Conservation (phyloP, 2,329 filamentous ascomycete species). For the Paecilomyces fulvus region DNA sequence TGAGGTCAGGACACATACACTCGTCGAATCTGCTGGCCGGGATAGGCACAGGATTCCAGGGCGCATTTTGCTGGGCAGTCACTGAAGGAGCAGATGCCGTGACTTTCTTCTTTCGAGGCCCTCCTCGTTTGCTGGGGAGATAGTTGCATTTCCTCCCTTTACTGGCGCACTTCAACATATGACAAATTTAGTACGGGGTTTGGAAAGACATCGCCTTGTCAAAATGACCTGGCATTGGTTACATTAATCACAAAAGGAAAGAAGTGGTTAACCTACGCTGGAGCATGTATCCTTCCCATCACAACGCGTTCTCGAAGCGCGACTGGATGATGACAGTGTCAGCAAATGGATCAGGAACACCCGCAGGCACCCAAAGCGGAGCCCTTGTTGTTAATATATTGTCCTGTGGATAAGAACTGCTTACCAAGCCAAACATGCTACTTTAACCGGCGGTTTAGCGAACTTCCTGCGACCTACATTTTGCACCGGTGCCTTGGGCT, state of each 20-base stretch:
- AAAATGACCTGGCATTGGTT: background rate
- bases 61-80: conserved; percentile 11
- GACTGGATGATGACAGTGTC: conserved; percentile 17
- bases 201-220: background rate
- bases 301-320: conserved; percentile 35
- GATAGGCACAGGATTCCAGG: conserved; percentile 14
- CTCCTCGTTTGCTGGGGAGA: conserved; percentile 36
- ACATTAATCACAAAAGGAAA: conserved; percentile 1
- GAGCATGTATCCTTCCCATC: conserved; percentile 36
- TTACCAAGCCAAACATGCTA: conserved; percentile 37
- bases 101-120: conserved; percentile 34
- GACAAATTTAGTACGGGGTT: conserved; percentile 6
- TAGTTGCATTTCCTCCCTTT: conserved; percentile 35
- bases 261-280: conserved; percentile 26
- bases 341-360: background rate
- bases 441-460: conserved; percentile 37
- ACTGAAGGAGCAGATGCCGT: conserved; percentile 17
- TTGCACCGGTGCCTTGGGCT: conserved; percentile 14
- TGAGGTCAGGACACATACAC: conserved; percentile 14
- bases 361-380: background rate
- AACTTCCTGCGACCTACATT: conserved; percentile 34
- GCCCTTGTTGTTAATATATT: background rate
- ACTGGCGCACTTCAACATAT: conserved; percentile 21
- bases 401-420: conserved; percentile 6
- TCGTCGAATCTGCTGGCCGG: conserved; percentile 22